phyloP scores from a whole-genome alignment of 2,329 filamentous ascomycete genomes.

The Sporothrix euskadiensis region DNA sequence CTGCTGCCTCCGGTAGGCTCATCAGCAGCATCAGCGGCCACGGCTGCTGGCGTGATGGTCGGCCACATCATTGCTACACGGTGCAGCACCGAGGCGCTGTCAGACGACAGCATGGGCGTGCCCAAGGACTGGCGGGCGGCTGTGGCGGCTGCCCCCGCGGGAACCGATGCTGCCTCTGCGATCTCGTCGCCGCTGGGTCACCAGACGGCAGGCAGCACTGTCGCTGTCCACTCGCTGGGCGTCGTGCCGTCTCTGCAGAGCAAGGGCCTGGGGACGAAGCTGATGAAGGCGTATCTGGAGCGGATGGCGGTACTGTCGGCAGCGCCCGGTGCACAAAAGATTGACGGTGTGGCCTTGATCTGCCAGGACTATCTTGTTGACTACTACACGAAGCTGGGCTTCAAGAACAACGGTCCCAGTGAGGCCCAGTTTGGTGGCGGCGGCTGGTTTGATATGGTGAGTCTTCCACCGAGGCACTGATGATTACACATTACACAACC shows the following conservation, averaged over 20 bases:
- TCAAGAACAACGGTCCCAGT: constrained; percentile 67
- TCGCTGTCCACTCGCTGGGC: constrained; percentile 80
- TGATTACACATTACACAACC: too few species aligned
- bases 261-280: constrained; percentile 69
- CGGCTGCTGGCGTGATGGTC: constrained; percentile 60
- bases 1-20: constrained; percentile 51
- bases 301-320: constrained; percentile 63
- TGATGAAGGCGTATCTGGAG: constrained; percentile 76
- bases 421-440: constrained; percentile 72
- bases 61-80: constrained; percentile 53
- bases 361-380: constrained; percentile 70
- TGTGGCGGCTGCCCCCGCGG: constrained; percentile 41
- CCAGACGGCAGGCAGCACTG: constrained; percentile 69
- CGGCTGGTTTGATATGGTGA: constrained; percentile 79
- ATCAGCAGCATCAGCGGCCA: constrained; percentile 57
- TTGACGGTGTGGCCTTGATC: constrained; percentile 69
- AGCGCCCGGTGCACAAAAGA: constrained; percentile 47
- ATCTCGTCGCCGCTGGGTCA: constrained; percentile 61
- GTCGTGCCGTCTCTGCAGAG: constrained; percentile 74
- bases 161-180: neutral
- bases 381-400: constrained; percentile 78
- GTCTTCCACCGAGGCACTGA: neutral
- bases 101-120: constrained; percentile 74
- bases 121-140: constrained; percentile 64
- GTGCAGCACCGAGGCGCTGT: constrained; percentile 57